Conservation (phyloP, 2,329 filamentous ascomycete species). For the Fusarium phyllophilum region DNA sequence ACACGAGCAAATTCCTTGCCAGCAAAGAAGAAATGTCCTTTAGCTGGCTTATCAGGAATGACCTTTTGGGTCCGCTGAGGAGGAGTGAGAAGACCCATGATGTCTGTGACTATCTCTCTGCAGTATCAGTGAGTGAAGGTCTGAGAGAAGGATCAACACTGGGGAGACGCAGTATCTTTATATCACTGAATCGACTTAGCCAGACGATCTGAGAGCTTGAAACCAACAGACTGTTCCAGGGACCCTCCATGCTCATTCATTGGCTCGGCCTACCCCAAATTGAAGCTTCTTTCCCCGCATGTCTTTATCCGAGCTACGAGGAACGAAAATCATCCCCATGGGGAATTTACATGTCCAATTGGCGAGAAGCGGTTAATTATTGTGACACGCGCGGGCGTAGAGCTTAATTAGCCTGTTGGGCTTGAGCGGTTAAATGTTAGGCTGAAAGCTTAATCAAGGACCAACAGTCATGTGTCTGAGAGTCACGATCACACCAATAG, state of each 20-base stretch:
- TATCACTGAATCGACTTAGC: not conserved
- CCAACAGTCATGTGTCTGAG: slow-evolving; percentile 3
- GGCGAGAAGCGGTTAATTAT: not conserved
- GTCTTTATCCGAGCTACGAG: slow-evolving; percentile 13
- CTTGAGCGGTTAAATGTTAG: not conserved
- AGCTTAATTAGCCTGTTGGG: not conserved
- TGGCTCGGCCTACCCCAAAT: not conserved
- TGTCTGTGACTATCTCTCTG: not conserved
- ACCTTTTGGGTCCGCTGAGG: slow-evolving; percentile 21
- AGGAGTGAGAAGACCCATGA: slow-evolving; percentile 7
- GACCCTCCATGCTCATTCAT: not conserved
- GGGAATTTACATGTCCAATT: not conserved
- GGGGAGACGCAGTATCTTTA: not conserved
- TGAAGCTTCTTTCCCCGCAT: slow-evolving; percentile 6
- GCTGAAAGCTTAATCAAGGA: slow-evolving; percentile 11
- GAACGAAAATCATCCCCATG: slow-evolving; percentile 17
- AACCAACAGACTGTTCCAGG: not conserved
- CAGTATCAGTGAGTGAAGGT: not conserved
- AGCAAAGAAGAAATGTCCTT: slow-evolving; percentile 17
- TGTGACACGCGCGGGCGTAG: not conserved
- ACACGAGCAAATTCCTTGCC: slow-evolving; percentile 11
- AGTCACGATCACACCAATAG: not conserved
- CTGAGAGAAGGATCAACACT: not conserved
- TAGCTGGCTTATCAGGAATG: slow-evolving; percentile 10
- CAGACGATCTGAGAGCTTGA: not conserved